These are phyloP conservation scores for Calonectria hawksworthii DNA, from an alignment of 2,329 filamentous ascomycete genomes.

Conservation along the genomic window DNA sequence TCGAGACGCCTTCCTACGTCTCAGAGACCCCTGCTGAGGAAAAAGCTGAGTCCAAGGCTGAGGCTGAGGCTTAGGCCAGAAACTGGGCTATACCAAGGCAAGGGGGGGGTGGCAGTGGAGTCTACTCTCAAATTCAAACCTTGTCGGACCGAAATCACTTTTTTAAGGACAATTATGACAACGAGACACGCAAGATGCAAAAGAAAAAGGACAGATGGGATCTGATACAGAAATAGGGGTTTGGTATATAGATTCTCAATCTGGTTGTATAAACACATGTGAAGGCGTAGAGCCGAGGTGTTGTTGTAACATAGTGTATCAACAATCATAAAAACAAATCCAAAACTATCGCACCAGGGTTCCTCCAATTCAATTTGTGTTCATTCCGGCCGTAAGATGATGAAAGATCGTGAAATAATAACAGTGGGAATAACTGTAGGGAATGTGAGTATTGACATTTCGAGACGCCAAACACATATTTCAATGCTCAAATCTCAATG, in stretches of 20 bases:
- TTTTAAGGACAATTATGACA: constrained; percentile 9
- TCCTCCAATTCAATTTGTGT: constrained; percentile 31
- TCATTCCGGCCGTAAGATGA: background rate
- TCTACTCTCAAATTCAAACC: constrained; percentile 11
- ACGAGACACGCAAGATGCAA: constrained; percentile 7
- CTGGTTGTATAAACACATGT: constrained; percentile 37
- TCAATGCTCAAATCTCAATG: constrained; percentile 30
- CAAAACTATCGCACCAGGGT: constrained; percentile 10
- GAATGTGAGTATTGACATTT: background rate
- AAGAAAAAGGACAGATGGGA: constrained; percentile 4
- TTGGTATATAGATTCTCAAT: constrained; percentile 27
- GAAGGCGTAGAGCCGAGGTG: constrained; percentile 39
- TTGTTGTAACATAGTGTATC: constrained; percentile 50
- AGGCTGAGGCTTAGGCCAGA: background rate
- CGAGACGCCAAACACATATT: constrained; percentile 42
- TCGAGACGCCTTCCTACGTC: constrained; percentile 48
- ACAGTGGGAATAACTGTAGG: constrained; percentile 8
- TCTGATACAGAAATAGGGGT: constrained; percentile 20
- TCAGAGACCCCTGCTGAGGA: constrained; percentile 28
- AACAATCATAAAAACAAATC: constrained; percentile 45
- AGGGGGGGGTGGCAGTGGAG: background rate
- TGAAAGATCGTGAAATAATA: constrained; percentile 11
- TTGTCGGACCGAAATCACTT: background rate
- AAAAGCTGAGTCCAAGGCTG: constrained; percentile 15
- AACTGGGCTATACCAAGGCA: background rate